A percentile compares a stretch with the other conserved stretches of the same genome.
These are phyloP conservation scores for Suillus discolor DNA, from an alignment of 768 basidiomycete species.

Conservation along the genomic window DNA sequence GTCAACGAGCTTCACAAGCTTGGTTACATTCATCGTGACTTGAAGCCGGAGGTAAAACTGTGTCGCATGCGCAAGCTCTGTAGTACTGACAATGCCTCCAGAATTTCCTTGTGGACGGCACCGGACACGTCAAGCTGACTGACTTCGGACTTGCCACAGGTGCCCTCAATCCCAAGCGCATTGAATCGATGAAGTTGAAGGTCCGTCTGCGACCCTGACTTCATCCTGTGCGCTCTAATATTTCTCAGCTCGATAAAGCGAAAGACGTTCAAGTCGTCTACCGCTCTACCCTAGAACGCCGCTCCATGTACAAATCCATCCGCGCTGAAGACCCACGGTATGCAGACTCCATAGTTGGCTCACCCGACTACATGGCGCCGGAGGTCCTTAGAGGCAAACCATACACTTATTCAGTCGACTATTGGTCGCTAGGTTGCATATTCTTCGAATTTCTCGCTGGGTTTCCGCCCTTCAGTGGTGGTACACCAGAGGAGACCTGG, in stretches of 20 bases:
- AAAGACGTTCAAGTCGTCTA: slow-evolving; percentile 91
- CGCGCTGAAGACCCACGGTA: slow-evolving; percentile 89
- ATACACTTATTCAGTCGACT: slow-evolving; percentile 96
- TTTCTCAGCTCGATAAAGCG: slow-evolving; percentile 84
- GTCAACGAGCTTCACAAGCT: slow-evolving; percentile 96
- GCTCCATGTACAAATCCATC: slow-evolving; percentile 92
- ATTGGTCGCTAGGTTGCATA: slow-evolving; percentile 98
- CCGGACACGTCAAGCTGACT: slow-evolving; percentile 96
- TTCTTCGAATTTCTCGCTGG: slow-evolving; percentile 96
- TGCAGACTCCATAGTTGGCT: slow-evolving; percentile 97
- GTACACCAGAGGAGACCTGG: slow-evolving; percentile 97
- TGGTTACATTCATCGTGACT: slow-evolving; percentile 97
- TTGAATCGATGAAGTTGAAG: slow-evolving; percentile 93
- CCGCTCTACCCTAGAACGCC: slow-evolving; percentile 90
- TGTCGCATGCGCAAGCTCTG: background rate
- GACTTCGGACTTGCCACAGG: slow-evolving; percentile 99
- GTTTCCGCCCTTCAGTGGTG: slow-evolving; percentile 97
- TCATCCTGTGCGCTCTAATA: slow-evolving; percentile 9
- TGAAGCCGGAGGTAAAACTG: slow-evolving; percentile 89
- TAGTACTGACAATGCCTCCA: slow-evolving; percentile 28
- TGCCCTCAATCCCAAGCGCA: slow-evolving; percentile 89
- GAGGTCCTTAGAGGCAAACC: slow-evolving; percentile 93
- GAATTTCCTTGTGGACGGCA: slow-evolving; percentile 97
- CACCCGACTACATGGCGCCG: slow-evolving; percentile 98
- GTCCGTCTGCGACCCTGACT: slow-evolving; percentile 38